These are phyloP conservation scores for Circinella umbellata DNA, from an alignment of 371 early-diverging fungal genomes.

Conservation along the genomic window DNA sequence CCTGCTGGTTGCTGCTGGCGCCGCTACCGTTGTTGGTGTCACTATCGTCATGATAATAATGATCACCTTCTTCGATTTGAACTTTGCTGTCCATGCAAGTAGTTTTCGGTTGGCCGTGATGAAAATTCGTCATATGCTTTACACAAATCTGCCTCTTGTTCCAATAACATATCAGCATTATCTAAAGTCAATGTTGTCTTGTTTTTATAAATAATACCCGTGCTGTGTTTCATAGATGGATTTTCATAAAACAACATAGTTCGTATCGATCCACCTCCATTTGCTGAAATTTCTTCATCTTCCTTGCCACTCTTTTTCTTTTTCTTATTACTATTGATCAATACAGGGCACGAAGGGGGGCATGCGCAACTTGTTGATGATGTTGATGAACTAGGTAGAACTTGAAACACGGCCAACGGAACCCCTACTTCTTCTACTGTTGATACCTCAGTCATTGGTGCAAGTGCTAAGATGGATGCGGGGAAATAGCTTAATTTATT, in stretches of 20 bases:
- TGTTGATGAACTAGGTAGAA: neutral
- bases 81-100: neutral
- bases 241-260: slow-evolving; percentile 41
- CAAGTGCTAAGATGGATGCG: slow-evolving; percentile 38
- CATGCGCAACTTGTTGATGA: neutral
- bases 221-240: slow-evolving; percentile 23
- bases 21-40: no score
- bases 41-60: no score
- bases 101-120: neutral
- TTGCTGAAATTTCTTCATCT: neutral
- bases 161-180: neutral
- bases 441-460: slow-evolving; percentile 28
- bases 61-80: neutral
- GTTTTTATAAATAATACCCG: slow-evolving; percentile 32
- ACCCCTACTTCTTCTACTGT: slow-evolving; percentile 8
- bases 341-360: slow-evolving; percentile 18
- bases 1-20: no score
- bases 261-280: slow-evolving; percentile 26
- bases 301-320: neutral
- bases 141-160: neutral
- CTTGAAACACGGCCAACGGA: slow-evolving; percentile 11
- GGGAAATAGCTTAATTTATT: slow-evolving; percentile 56
- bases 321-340: neutral
- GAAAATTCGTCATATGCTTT: neutral
- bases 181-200: neutral